Percentiles rank a stretch among this genome's conserved stretches.
phyloP scores from a whole-genome alignment of 768 basidiomycete genomes.

The Sistotremastrum niveocremeum region DNA sequence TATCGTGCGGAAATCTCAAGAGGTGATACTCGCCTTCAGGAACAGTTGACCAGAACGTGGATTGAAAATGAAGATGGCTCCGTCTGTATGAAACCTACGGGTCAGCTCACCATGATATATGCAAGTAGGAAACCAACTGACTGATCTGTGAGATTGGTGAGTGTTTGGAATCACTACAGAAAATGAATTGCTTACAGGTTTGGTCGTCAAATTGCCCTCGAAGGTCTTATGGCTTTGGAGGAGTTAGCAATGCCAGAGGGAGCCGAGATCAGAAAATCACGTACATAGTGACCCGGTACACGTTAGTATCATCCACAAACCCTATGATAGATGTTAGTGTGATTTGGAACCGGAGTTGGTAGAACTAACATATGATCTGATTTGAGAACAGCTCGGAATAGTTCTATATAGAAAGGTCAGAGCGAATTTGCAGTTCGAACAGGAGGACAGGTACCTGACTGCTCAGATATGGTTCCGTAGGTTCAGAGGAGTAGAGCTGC shows the following conservation, averaged over 20 bases:
- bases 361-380: slow-evolving; percentile 79
- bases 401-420: slow-evolving; percentile 30
- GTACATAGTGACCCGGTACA: slow-evolving; percentile 94
- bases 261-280: slow-evolving; percentile 9
- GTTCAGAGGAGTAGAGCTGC: slow-evolving; percentile 96
- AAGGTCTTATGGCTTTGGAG: slow-evolving; percentile 85
- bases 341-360: neutral
- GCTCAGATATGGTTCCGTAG: slow-evolving; percentile 97
- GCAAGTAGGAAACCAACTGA: neutral
- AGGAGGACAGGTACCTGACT: slow-evolving; percentile 45
- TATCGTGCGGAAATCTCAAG: neutral
- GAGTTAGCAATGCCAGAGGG: slow-evolving; percentile 6
- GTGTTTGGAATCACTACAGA: slow-evolving; percentile 1
- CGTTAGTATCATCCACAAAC: slow-evolving; percentile 99
- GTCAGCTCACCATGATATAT: neutral
- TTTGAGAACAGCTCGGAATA: slow-evolving; percentile 96
- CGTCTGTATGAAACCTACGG: slow-evolving; percentile 33
- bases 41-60: slow-evolving; percentile 96
- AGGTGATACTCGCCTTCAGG: slow-evolving; percentile 39
- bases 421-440: slow-evolving; percentile 3
- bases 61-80: slow-evolving; percentile 98
- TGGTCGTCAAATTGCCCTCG: slow-evolving; percentile 98
- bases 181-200: slow-evolving; percentile 67
- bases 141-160: slow-evolving; percentile 7
- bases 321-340: slow-evolving; percentile 27